Evolutionary conservation across 2,329 filamentous ascomycete species (phyloP), one percentile per base, ranked within the genome.

Genomic region (Rugonectria rugulosa): DNA sequence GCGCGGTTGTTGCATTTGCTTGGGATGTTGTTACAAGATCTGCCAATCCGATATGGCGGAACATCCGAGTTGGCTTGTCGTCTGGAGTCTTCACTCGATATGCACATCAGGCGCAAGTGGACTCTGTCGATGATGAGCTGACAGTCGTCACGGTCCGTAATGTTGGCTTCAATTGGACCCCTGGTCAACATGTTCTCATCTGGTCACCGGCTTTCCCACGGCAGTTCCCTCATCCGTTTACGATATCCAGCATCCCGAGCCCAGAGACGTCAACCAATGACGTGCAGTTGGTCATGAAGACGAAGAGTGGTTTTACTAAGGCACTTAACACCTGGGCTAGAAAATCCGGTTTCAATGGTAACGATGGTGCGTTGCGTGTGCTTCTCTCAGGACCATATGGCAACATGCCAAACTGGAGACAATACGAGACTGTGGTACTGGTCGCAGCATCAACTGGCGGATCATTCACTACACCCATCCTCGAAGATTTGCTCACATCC

Each of bases 11-110:
- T 17, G 64, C 60, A 1, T 68, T 68, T 15, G 26, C 43, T 14
- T 68, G 66, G 17, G 66, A 68, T 29, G 50, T 68, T 4, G 61
- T 68, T 1, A 68, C 66, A 38, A 59, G 66, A 38, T 63, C 60
- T 43, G 64, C 61, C 12, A 68, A 67, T 8, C 64, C 66, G 15
- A 52, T 68, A 46, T 65, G 64, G 64, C 57, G 66, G 32, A 68
- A 66, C 38, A 19, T 68, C 8, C 34, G 43, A 15, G 29, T 68
- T 17, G 46, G 66, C 4, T n/a, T 63, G 15, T 61, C 61, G 19
- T 51, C 43, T 19, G 37, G 38, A 6, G 34, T 48, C 14, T 57
- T 57, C 26, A 24, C 59, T 2, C 50, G 62, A 48, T 63, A 64
- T 10, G 64, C 63, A 3, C 26, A 65, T 17, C 56, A 68, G 5